Evolutionary conservation across 1,139 yeast species (phyloP).

Genomic region (Pichia sp.): DNA sequence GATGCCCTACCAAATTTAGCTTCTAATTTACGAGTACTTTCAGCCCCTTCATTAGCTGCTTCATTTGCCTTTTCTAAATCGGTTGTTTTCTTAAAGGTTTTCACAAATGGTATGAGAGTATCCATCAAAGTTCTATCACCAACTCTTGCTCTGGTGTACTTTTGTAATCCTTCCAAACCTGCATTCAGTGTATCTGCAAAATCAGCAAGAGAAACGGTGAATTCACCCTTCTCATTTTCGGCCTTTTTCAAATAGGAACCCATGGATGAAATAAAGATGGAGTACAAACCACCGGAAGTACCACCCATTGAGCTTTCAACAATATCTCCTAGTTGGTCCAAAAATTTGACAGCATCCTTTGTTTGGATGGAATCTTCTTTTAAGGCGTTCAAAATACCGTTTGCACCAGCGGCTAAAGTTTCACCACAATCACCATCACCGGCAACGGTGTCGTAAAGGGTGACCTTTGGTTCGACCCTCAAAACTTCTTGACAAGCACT

Average conservation of each 20-base stretch:
- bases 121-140: slow-evolving; percentile 92
- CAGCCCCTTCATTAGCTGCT: slow-evolving; percentile 73
- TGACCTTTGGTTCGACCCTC: slow-evolving; percentile 68
- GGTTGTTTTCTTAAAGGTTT: slow-evolving; percentile 40
- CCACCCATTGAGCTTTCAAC: slow-evolving; percentile 95
- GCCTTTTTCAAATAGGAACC: slow-evolving; percentile 38
- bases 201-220: slow-evolving; percentile 27
- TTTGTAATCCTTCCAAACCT: slow-evolving; percentile 57
- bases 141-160: slow-evolving; percentile 78
- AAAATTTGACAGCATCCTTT: slow-evolving; percentile 41
- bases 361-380: slow-evolving; percentile 34
- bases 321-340: slow-evolving; percentile 58
- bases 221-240: slow-evolving; percentile 20
- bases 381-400: slow-evolving; percentile 53
- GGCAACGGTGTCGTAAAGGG: slow-evolving; percentile 78
- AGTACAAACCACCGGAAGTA: slow-evolving; percentile 89
- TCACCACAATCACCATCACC: slow-evolving; percentile 99
- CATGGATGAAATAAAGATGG: slow-evolving; percentile 69
- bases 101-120: slow-evolving; percentile 80
- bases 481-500: slow-evolving; percentile 43
- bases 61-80: slow-evolving; percentile 49
- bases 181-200: slow-evolving; percentile 37
- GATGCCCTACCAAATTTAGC: slow-evolving; percentile 95
- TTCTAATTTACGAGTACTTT: slow-evolving; percentile 58
- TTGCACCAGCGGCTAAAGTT: slow-evolving; percentile 76